These are phyloP conservation scores for sunflower (Helianthus annuus) DNA, from an alignment of 129 eudicot genomes.

Conservation along the genomic window DNA sequence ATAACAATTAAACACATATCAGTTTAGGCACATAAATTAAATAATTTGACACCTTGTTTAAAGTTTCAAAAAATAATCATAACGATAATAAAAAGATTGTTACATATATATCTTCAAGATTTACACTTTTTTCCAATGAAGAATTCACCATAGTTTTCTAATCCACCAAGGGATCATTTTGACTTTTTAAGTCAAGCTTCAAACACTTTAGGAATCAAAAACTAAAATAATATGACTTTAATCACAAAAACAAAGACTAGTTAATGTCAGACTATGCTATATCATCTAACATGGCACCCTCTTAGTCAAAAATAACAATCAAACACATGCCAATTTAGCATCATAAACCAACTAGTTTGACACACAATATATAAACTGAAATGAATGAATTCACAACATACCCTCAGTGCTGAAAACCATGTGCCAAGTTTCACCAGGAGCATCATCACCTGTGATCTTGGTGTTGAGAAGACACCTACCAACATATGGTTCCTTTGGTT, in stretches of 20 bases:
- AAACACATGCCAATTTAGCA: neutral
- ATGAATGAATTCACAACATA: slow-evolving; percentile 18
- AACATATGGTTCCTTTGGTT: slow-evolving; percentile 76
- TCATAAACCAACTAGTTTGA: neutral
- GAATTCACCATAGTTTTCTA: neutral
- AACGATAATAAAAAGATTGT: too few species aligned
- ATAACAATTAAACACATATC: too few species aligned
- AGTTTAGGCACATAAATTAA: too few species aligned
- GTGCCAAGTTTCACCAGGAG: slow-evolving; percentile 99
- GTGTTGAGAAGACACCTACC: slow-evolving; percentile 91
- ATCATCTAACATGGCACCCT: neutral
- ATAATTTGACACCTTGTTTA: too few species aligned
- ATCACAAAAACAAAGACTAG: neutral
- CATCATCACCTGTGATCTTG: slow-evolving; percentile 99
- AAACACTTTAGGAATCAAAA: neutral
- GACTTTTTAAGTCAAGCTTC: slow-evolving; percentile 1
- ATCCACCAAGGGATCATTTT: neutral
- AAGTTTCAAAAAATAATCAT: too few species aligned
- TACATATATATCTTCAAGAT: too few species aligned
- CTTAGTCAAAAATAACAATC: neutral
- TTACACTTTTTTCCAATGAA: too few species aligned
- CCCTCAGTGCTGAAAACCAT: slow-evolving; percentile 98
- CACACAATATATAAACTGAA: neutral
- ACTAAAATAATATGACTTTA: neutral
- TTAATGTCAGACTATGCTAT: neutral